Conservation (phyloP, 768 basidiomycete species). For the Daedaleopsis nitida region DNA sequence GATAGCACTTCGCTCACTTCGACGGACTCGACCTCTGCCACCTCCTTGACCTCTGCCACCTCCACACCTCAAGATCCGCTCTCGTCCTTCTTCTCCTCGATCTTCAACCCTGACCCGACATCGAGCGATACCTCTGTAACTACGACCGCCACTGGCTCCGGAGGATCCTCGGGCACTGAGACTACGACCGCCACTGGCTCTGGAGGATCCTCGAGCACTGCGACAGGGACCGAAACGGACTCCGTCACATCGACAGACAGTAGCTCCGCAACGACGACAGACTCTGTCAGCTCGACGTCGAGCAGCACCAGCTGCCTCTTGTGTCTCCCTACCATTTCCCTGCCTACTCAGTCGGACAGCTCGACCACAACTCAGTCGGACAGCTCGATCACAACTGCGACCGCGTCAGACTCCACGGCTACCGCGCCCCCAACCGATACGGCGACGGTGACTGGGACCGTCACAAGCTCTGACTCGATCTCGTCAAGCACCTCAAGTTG, state of each 20-base stretch:
- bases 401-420: slow-evolving; percentile 2
- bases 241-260: no score
- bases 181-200: background rate
- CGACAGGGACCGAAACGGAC: no score
- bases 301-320: background rate
- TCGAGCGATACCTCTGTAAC: slow-evolving; percentile 11
- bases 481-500: no score
- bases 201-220: no score
- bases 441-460: slow-evolving; percentile 4
- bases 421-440: slow-evolving; percentile 2
- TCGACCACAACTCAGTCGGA: background rate
- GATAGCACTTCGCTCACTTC: background rate
- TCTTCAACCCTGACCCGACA: slow-evolving; percentile 23
- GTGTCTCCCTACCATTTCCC: background rate
- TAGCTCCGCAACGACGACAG: no score
- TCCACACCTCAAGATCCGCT: slow-evolving; percentile 2
- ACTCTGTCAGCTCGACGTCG: background rate
- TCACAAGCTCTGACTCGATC: slow-evolving; percentile 1
- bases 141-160: background rate
- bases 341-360: background rate
- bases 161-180: background rate
- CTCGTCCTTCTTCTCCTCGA: slow-evolving; percentile 30
- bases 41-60: background rate
- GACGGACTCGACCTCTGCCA: background rate
- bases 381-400: slow-evolving; percentile 2